Evolutionary conservation across 2,329 filamentous ascomycete genomes (phyloP), one percentile per base, ranked within the genome.

Genomic region (Biscogniauxia mediterranea): DNA sequence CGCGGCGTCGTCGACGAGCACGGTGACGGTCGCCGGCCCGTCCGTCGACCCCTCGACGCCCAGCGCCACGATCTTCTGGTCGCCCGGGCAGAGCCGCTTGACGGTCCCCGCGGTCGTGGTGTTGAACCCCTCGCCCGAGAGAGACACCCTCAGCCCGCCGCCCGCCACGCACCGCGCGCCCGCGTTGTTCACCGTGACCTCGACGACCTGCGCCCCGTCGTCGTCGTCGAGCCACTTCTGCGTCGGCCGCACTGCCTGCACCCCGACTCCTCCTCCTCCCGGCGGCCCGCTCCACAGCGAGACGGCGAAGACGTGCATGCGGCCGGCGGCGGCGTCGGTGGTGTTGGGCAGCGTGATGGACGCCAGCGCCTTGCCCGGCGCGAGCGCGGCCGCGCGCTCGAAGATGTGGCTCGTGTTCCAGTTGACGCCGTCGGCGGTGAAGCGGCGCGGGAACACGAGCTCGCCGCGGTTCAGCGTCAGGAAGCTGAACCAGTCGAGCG

Each of bases 401-500:
- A 79, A 82, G 20, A 82, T 78, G 64, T 74, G 76, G 65, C 80
- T 78, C 3, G 74, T 77, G 23, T 74, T 73, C 50, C 75, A 66
- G 54, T 72, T 58, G 15, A 69, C 63, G 17, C 67, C 66, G 0
- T 56, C 73, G 2, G 66, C 42, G 0, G 78, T 80, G 65, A 74
- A 81, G 52, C 77, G 76, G 57, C 68, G 73, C 0, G 79, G 78
- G 57, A 77, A 77, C 23, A 80, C 73, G 58, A 83, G 73, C 58
- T 81, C 78, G 52, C 81, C 81, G 15, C 76, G 75, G 56, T 79
- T 77, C 63, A 81, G 76, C 9, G 78, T 77, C 56, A 81, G 68
- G 66, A 76, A 80, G 55, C 73, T 77, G 68, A 74, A 80, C 73
- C 76, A 82, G 5, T 77, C 75, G 28, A 77, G 74, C 1, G 75